phyloP scores from a whole-genome alignment of 2,329 filamentous ascomycete species.

The Metarhizium humberi region DNA sequence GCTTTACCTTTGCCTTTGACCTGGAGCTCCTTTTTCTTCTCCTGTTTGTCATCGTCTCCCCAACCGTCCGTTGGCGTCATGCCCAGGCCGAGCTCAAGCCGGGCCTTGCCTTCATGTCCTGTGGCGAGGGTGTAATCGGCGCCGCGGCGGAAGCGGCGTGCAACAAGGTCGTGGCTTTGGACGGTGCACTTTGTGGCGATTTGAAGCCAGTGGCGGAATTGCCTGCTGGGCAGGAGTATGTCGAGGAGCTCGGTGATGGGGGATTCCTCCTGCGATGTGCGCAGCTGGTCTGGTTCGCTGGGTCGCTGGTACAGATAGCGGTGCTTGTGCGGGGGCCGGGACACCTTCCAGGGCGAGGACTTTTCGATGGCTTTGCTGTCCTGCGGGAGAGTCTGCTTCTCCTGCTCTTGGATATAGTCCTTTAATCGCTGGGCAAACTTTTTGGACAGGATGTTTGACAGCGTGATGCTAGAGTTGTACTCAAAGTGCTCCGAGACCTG shows the following conservation, averaged over 20 bases:
- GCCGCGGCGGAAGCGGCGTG: conserved; percentile 77
- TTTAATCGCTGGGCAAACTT: conserved; percentile 69
- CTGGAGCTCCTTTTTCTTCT: conserved; percentile 28
- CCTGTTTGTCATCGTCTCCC: conserved; percentile 56
- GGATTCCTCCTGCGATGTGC: conserved; percentile 32
- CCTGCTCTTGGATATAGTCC: conserved; percentile 59
- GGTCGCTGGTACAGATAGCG: conserved; percentile 75
- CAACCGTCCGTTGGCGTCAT: conserved; percentile 80
- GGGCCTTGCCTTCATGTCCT: conserved; percentile 65
- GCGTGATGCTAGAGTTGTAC: conserved; percentile 73
- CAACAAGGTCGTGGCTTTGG: conserved; percentile 67
- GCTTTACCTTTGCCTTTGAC: conserved; percentile 19
- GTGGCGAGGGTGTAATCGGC: conserved; percentile 90
- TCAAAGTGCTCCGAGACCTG: conserved; percentile 72
- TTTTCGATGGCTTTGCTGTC: conserved; percentile 48
- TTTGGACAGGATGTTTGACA: conserved; percentile 68
- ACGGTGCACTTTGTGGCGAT: conserved; percentile 70
- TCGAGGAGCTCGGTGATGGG: conserved; percentile 72
- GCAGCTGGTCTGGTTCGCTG: conserved; percentile 27
- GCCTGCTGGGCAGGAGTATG: conserved; percentile 69
- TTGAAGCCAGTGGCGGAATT: conserved; percentile 85
- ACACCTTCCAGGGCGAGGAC: conserved; percentile 59
- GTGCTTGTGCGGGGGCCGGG: conserved; percentile 89
- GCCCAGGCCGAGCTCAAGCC: conserved; percentile 78
- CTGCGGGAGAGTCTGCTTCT: conserved; percentile 37